These are phyloP conservation scores for Phytophthora ramorum DNA, from an alignment of 352 stramenopile species.

Conservation along the genomic window DNA sequence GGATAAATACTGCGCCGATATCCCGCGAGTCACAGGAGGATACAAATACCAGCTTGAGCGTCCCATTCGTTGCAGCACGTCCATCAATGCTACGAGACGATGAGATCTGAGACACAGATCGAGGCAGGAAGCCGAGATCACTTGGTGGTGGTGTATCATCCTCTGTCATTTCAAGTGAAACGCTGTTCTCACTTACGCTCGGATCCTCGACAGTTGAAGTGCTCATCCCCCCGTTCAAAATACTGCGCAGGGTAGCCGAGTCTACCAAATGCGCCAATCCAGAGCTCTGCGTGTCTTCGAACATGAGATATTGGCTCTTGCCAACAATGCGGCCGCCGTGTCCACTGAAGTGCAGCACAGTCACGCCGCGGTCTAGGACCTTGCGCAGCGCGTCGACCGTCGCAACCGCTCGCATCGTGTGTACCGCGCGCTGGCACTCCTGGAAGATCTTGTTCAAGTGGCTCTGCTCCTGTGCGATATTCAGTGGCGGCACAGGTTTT, in stretches of 20 bases:
- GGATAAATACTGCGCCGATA: slow-evolving; percentile 83
- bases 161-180: slow-evolving; percentile 19
- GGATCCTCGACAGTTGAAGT: slow-evolving; percentile 20
- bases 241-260: slow-evolving; percentile 58
- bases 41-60: slow-evolving; percentile 83
- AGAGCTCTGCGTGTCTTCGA: slow-evolving; percentile 77
- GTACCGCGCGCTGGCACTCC: slow-evolving; percentile 74
- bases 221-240: slow-evolving; percentile 50
- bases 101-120: slow-evolving; percentile 18
- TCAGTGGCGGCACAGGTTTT: slow-evolving; percentile 70
- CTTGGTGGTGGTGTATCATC: slow-evolving; percentile 9
- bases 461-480: slow-evolving; percentile 70
- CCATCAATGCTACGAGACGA: slow-evolving; percentile 39
- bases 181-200: slow-evolving; percentile 11
- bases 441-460: slow-evolving; percentile 80
- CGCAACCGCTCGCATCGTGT: slow-evolving; percentile 77
- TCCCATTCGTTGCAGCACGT: slow-evolving; percentile 36
- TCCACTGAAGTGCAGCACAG: slow-evolving; percentile 82
- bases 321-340: slow-evolving; percentile 73
- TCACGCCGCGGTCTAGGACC: slow-evolving; percentile 79
- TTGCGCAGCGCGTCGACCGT: slow-evolving; percentile 79
- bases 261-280: slow-evolving; percentile 79
- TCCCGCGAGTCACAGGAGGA: slow-evolving; percentile 82
- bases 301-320: slow-evolving; percentile 72
- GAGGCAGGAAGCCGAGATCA: slow-evolving; percentile 10